A percentile compares a stretch with the other conserved stretches of the same genome.
Evolutionary conservation across 2,329 filamentous ascomycete species (phyloP).

Genomic region (Nemania sp.): DNA sequence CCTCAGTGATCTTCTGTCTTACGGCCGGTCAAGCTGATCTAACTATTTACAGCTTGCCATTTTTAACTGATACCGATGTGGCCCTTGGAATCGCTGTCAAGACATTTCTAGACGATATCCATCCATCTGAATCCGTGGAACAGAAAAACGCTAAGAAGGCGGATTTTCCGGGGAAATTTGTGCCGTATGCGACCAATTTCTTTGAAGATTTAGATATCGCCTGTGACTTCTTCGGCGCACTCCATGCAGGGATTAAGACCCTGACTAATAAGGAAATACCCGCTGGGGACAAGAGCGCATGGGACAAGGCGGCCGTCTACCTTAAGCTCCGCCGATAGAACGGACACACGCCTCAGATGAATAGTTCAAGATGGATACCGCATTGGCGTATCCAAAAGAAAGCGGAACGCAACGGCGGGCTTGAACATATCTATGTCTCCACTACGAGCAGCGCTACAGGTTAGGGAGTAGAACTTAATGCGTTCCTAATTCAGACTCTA

Average conservation of each 20-base stretch:
- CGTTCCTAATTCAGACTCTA: constrained; percentile 12
- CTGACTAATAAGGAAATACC: constrained; percentile 61
- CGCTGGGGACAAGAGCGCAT: constrained; percentile 61
- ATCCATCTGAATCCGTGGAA: constrained; percentile 66
- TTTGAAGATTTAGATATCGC: constrained; percentile 70
- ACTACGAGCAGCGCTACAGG: constrained; percentile 7
- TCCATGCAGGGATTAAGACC: constrained; percentile 68
- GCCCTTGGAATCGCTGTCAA: constrained; percentile 83
- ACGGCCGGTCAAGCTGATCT: constrained; percentile 29
- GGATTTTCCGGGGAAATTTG: constrained; percentile 65
- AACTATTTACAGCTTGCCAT: constrained; percentile 67
- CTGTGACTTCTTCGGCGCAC: constrained; percentile 68
- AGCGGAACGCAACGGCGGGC: constrained; percentile 13
- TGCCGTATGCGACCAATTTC: constrained; percentile 70
- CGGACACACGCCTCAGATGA: constrained; percentile 7
- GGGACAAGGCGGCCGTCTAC: constrained; percentile 68
- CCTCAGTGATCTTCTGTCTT: constrained; percentile 1
- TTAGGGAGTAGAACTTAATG: constrained; percentile 4
- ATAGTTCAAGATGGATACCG: constrained; percentile 10
- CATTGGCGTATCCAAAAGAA: constrained; percentile 19
- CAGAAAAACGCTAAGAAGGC: constrained; percentile 59
- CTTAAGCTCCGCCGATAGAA: constrained; percentile 55
- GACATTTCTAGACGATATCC: constrained; percentile 80
- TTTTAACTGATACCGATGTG: constrained; percentile 77
- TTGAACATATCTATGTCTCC: constrained; percentile 20